These are phyloP conservation scores for Telfairia occidentalis DNA, from an alignment of 331 rosid genomes.

Conservation along the genomic window DNA sequence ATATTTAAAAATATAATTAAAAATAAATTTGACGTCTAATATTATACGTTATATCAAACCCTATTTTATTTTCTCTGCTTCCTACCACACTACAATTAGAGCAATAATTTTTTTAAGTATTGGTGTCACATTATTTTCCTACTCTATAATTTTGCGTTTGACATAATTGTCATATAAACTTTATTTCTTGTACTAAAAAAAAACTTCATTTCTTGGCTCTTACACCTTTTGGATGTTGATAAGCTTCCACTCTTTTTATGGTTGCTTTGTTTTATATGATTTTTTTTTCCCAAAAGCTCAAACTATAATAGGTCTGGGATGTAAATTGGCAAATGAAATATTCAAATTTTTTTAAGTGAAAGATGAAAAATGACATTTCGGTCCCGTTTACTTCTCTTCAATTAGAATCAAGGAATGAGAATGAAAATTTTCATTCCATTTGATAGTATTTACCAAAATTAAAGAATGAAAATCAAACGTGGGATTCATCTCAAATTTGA, in stretches of 20 bases:
- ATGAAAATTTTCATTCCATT: too few relatives aligned
- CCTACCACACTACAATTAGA: not conserved
- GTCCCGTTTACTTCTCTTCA: too few relatives aligned
- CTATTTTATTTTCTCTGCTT: not conserved
- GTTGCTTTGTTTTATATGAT: not conserved
- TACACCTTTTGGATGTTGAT: not conserved
- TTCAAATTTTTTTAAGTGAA: not conserved
- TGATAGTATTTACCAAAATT: too few relatives aligned
- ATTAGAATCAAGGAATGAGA: too few relatives aligned
- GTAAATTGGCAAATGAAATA: not conserved
- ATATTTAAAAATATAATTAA: too few relatives aligned
- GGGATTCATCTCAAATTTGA: too few relatives aligned
- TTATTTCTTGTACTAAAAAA: not conserved
- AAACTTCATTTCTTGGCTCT: too few relatives aligned
- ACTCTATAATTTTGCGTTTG: not conserved
- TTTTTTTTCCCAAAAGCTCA: not conserved
- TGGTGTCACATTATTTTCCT: not conserved
- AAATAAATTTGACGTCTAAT: too few relatives aligned
- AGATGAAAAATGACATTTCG: not conserved
- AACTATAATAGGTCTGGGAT: not conserved
- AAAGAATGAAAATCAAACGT: too few relatives aligned
- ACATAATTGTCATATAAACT: not conserved
- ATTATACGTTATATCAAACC: too few relatives aligned
- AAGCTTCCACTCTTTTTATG: not conserved
- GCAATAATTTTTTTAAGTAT: not conserved